Conservation (phyloP, 2,329 filamentous ascomycete genomes). For the Paecilomyces niveus region DNA sequence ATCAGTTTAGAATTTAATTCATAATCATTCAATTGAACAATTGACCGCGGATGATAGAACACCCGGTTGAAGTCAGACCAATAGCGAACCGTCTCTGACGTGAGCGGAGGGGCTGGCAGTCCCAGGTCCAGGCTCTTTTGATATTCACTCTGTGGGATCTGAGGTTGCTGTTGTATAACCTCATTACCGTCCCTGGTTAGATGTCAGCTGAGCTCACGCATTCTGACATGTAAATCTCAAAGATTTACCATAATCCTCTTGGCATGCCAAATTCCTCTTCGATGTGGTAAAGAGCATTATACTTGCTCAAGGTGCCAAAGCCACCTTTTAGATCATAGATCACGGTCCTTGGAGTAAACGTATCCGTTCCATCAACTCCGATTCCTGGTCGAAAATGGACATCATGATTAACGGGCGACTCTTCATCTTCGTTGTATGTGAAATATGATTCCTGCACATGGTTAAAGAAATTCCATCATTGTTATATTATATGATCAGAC, state of each 20-base stretch:
- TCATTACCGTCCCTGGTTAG: slow-evolving; percentile 55
- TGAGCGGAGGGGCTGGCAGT: slow-evolving; percentile 55
- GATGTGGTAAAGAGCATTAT: slow-evolving; percentile 78
- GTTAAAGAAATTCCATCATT: slow-evolving; percentile 5
- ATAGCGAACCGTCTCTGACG: slow-evolving; percentile 69
- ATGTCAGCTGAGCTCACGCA: neutral
- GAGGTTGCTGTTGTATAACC: slow-evolving; percentile 60
- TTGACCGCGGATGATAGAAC: slow-evolving; percentile 84
- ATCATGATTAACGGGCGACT: slow-evolving; percentile 68
- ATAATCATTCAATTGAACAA: slow-evolving; percentile 81
- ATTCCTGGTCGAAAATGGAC: slow-evolving; percentile 82
- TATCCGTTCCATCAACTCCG: slow-evolving; percentile 77
- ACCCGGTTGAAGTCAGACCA: slow-evolving; percentile 94
- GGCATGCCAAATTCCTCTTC: slow-evolving; percentile 27
- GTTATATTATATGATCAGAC: neutral
- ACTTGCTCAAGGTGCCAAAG: slow-evolving; percentile 80
- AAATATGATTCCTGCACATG: slow-evolving; percentile 82
- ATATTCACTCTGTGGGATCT: slow-evolving; percentile 66
- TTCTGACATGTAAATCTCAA: neutral
- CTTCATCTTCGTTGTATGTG: slow-evolving; percentile 66
- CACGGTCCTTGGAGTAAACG: slow-evolving; percentile 82
- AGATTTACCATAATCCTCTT: slow-evolving; percentile 39
- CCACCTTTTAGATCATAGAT: slow-evolving; percentile 94
- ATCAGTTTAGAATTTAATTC: slow-evolving; percentile 71
- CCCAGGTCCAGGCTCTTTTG: slow-evolving; percentile 73